Base-by-base conservation (phyloP, 1,139 yeast genomes). In the Chernovozyma aurita region DNA sequence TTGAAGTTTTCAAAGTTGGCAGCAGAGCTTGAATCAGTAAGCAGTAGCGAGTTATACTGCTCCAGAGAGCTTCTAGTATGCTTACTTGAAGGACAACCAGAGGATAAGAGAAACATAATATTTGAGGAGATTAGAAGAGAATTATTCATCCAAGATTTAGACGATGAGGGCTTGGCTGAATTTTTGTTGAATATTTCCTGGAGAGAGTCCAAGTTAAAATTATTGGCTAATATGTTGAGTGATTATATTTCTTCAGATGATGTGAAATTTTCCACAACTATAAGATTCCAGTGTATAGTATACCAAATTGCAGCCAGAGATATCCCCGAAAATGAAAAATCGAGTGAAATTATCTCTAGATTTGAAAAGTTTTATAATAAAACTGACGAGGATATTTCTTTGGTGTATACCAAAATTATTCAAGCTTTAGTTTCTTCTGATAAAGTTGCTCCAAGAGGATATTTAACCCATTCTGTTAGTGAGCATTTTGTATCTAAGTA, bases 151-250 rank as follows among this genome's bases (percentile, higher is more conserved):
- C 59, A 55, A 34, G 42, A 50, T 34, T 39, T 52, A 5, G 59
- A 48, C 3, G 63, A 60, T 34, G 66, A 60, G 33, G 30, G 52
- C 0, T 34, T 60, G 15, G 49, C 44, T 1, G 59, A 60, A 14
- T 30, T 41, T 0, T 26, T 59, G 4, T 42, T 62, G 22, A 26
- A 36, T 3, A 25, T 46, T 7, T 26, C 52, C 14, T 48, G 55
- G 51, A 30, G 39, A 12, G 38, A 37, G 20, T 33, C 24, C 9
- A 8, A 11, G 8, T 22, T 39, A 25, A 18, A 22, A 5, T 31
- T 24, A 2, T 25, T 50, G 3, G 49, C 46, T 2, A 21, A 30
- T 4, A 37, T 36, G 33, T 31, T 62, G 3, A 36, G 46, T 7
- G 46, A 47, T 2, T 52, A 50, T 33, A 37, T 63, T 13, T 26